Base-by-base conservation (phyloP, 768 basidiomycete genomes). In the Macrolepiota fuliginosa region DNA sequence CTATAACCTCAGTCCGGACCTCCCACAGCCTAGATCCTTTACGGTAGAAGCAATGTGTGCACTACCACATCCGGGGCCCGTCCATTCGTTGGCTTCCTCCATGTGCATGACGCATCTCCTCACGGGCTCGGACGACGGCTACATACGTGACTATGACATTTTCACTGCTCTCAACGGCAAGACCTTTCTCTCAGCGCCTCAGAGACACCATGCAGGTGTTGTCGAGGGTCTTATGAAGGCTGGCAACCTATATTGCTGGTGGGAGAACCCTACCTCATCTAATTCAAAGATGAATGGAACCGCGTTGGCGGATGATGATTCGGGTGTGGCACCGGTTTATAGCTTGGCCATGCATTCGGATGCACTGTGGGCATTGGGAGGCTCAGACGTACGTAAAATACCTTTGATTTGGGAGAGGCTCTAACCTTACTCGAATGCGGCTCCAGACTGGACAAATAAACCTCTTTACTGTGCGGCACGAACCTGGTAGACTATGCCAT, bases 41-140 rank as follows among this genome's bases (percentile, higher is more conserved):
- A 88, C 89, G 6, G 88, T 97, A 4, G 95, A 96, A 74, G 94
- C 95, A 17, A 86, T 96, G 63, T 93, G 91, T 64, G 94, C 94
- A 19, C 85, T 98, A 59, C 92, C 96, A 1, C 91, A 96, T 65
- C 94, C 94, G 3, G 86, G 85, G 3, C 87, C 94, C 3, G 94
- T 92, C 0, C 92, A 97, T 73, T 82, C 91, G n/a, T 83, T 98
- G 12, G 91, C 94, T 10, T 81, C 90, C 3, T 94, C 94, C 0
- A 74, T 84, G 27, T 96, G 95, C 74, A 86, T 96, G 83, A 86
- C 91, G 19, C 92, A 95, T 70, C 78, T 97, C 22, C 73, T 96
- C 35, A 96, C 96, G 13, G 95, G 95, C 37, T 92, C 91, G 12
- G 91, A 96, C 66, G 95, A 98, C 71, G 96, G 95, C 9, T 95